Percentiles rank a stretch among this genome's conserved stretches.
phyloP scores from a whole-genome alignment of 129 eudicot genomes.

The Flaveria bidentis region DNA sequence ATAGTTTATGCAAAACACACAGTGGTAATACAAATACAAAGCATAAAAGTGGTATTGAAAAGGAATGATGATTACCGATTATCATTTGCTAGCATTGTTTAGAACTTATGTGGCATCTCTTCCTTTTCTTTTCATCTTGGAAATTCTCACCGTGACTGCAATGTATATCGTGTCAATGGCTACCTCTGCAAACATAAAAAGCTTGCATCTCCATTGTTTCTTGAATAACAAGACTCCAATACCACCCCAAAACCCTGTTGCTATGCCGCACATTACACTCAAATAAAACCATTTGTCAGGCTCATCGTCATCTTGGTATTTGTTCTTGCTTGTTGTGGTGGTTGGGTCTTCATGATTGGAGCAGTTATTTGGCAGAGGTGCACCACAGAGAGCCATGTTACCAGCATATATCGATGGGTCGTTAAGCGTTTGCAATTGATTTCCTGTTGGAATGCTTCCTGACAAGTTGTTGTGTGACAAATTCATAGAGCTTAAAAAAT shows the following conservation, averaged over 20 bases:
- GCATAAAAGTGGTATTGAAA: not conserved
- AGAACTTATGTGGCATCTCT: no score
- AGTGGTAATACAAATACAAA: not conserved
- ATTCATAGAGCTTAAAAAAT: not conserved
- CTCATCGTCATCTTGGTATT: not conserved
- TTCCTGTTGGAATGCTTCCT: not conserved
- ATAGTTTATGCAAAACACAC: not conserved
- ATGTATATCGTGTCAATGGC: not conserved
- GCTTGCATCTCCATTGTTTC: constrained; percentile 4
- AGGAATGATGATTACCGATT: not conserved
- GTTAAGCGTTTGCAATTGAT: constrained; percentile 1
- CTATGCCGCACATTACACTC: constrained; percentile 11
- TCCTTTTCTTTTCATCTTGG: no score
- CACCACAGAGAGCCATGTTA: constrained; percentile 13
- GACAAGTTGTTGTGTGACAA: constrained; percentile 7
- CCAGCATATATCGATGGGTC: constrained; percentile 26
- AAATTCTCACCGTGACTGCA: not conserved
- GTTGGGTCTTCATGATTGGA: not conserved
- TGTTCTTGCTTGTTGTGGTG: not conserved
- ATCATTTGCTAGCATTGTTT: not conserved
- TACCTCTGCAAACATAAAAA: constrained; percentile 5
- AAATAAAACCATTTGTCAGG: constrained; percentile 6
- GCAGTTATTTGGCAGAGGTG: constrained; percentile 14
- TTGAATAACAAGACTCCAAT: constrained; percentile 9
- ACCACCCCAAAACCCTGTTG: constrained; percentile 30